Conservation (phyloP, 192 early-diverging fungal species). For the Podila clonocystis region DNA sequence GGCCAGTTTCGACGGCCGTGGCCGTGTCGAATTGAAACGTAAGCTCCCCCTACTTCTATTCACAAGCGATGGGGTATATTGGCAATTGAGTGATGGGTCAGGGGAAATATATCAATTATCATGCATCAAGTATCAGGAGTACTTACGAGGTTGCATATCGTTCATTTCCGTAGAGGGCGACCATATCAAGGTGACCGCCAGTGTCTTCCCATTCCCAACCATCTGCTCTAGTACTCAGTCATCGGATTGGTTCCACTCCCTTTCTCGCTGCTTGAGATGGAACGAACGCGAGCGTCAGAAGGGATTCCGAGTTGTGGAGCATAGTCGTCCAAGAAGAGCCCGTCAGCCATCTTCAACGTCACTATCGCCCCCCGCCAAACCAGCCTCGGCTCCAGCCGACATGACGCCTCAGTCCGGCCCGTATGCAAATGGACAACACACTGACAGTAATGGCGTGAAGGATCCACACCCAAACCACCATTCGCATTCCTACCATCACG, state of each 20-base stretch:
- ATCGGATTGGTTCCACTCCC: conserved; percentile 91
- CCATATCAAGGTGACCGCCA: conserved; percentile 87
- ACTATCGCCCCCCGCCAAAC: conserved; percentile 4
- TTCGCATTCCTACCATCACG: background rate
- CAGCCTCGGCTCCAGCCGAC: background rate
- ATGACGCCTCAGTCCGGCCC: background rate
- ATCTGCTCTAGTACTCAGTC: conserved; percentile 78
- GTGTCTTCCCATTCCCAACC: conserved; percentile 88
- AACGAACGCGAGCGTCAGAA: conserved; percentile 94
- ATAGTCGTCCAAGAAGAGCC: conserved; percentile 17
- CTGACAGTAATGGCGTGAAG: background rate
- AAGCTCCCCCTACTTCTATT: conserved; percentile 3
- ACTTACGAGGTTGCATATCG: background rate
- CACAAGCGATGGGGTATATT: no score
- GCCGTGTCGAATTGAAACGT: conserved; percentile 87
- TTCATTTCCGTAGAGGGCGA: conserved; percentile 70
- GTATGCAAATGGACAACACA: background rate
- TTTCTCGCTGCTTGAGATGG: conserved; percentile 91
- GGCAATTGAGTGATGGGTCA: no score
- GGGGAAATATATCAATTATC: no score
- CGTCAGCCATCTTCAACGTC: conserved; percentile 22
- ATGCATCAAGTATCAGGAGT: background rate
- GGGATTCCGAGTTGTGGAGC: conserved; percentile 67
- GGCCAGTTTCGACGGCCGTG: conserved; percentile 95
- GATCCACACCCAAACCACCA: background rate